These are phyloP conservation scores for Coprinellus aureogranulatus DNA, from an alignment of 768 basidiomycete genomes.

Conservation along the genomic window DNA sequence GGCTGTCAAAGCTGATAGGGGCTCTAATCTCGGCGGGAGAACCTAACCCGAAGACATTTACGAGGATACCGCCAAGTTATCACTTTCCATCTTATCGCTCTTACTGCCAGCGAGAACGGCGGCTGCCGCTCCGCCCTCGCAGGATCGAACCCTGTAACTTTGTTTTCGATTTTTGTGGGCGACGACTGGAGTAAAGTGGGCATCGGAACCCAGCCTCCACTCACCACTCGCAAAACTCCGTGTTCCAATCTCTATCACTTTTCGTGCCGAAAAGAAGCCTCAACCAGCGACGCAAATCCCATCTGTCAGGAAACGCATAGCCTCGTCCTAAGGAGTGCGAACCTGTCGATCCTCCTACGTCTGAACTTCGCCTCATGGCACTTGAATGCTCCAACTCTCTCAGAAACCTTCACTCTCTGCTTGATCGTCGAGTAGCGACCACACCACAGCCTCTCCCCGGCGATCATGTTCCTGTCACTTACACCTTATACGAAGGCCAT, in stretches of 20 bases:
- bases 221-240: no score
- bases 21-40: no score
- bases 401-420: conserved; percentile 1
- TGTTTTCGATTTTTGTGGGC: no score
- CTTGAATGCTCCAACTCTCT: background rate
- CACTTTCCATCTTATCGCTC: background rate
- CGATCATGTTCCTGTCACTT: conserved; percentile 3
- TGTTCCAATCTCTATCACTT: no score
- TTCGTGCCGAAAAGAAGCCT: no score
- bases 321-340: background rate
- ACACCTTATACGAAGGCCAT: background rate
- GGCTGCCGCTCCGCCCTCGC: background rate
- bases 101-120: background rate
- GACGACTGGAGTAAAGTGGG: no score
- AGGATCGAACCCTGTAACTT: background rate
- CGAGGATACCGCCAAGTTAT: no score
- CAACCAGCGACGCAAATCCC: background rate
- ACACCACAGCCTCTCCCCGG: conserved; percentile 8
- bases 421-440: conserved; percentile 7
- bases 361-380: background rate
- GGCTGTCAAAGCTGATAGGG: no score
- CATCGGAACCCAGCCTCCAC: no score
- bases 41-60: no score
- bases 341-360: background rate
- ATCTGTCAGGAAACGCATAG: background rate